Conservation (phyloP, 257 asterid genomes). For the Solanum bulbocastanum region DNA sequence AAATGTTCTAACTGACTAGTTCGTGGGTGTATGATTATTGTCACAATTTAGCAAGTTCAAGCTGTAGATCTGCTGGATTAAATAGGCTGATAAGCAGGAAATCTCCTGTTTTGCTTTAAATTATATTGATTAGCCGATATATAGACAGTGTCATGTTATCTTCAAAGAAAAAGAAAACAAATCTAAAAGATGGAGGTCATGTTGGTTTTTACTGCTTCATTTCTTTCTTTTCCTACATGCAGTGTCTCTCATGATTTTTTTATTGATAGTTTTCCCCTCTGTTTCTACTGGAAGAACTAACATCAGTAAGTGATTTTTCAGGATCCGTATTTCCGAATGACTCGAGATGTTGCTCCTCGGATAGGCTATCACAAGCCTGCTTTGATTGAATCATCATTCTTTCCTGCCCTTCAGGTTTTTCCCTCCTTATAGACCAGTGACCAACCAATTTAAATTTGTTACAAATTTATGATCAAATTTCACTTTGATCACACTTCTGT, state of each 20-base stretch:
- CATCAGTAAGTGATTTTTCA: constrained; percentile 14
- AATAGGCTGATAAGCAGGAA: not conserved
- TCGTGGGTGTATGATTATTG: not conserved
- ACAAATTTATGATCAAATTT: not conserved
- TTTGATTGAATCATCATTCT: constrained; percentile 82
- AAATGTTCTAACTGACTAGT: not conserved
- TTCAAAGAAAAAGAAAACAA: not conserved
- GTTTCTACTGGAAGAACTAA: not conserved
- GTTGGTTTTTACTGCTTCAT: not conserved
- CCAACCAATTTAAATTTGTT: not conserved
- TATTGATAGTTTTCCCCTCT: not conserved
- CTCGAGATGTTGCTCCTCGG: constrained; percentile 98
- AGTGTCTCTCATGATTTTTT: not conserved
- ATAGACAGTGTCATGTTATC: not conserved
- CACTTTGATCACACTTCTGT: not conserved
- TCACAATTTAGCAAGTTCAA: not conserved
- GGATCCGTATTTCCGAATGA: constrained; percentile 99
- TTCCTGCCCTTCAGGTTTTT: constrained; percentile 94
- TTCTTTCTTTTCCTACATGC: not conserved
- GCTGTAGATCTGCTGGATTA: not conserved
- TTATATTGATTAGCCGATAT: not conserved
- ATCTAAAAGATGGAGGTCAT: not conserved
- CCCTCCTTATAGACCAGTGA: not conserved
- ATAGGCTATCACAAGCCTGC: constrained; percentile 88
- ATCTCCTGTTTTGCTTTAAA: not conserved